These are phyloP conservation scores for Rossbeevera mucosa DNA, from an alignment of 768 basidiomycete species.

Conservation along the genomic window DNA sequence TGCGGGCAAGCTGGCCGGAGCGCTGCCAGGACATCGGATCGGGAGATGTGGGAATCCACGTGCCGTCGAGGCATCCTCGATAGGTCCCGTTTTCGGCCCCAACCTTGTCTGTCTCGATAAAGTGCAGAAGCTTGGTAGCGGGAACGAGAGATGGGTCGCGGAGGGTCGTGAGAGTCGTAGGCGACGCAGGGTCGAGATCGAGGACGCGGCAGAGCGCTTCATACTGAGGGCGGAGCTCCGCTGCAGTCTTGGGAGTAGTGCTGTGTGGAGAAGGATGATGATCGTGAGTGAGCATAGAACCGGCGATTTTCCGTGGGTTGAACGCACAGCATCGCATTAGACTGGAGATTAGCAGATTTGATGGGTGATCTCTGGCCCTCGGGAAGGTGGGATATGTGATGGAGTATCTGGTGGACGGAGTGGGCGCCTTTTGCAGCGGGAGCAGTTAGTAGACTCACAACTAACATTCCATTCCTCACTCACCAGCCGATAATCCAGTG, in stretches of 20 bases:
- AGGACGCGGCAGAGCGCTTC: conserved; percentile 55
- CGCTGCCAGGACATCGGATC: conserved; percentile 69
- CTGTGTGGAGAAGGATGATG: conserved; percentile 24
- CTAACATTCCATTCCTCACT: conserved; percentile 1
- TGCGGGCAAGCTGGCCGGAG: conserved; percentile 52
- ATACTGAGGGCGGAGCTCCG: conserved; percentile 59
- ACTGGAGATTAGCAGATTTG: conserved; percentile 61
- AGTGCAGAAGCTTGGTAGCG: conserved; percentile 46
- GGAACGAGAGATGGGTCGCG: conserved; percentile 47
- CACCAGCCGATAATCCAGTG: conserved; percentile 70
- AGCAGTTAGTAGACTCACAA: neutral
- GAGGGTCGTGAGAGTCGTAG: conserved; percentile 47
- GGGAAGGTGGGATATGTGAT: conserved; percentile 62
- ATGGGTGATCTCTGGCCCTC: conserved; percentile 56
- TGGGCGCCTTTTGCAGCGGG: conserved; percentile 50
- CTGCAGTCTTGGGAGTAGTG: conserved; percentile 54
- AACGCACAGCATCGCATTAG: conserved; percentile 67
- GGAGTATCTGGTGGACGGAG: conserved; percentile 69
- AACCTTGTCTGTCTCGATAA: conserved; percentile 54
- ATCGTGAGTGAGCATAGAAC: neutral
- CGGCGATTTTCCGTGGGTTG: neutral
- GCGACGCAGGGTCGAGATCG: conserved; percentile 47
- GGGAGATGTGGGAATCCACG: conserved; percentile 51
- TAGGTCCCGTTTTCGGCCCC: conserved; percentile 58
- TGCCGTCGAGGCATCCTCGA: conserved; percentile 57